These are phyloP conservation scores for Lentinus polychrous DNA, from an alignment of 1,284 basidiomycete species.

Conservation along the genomic window DNA sequence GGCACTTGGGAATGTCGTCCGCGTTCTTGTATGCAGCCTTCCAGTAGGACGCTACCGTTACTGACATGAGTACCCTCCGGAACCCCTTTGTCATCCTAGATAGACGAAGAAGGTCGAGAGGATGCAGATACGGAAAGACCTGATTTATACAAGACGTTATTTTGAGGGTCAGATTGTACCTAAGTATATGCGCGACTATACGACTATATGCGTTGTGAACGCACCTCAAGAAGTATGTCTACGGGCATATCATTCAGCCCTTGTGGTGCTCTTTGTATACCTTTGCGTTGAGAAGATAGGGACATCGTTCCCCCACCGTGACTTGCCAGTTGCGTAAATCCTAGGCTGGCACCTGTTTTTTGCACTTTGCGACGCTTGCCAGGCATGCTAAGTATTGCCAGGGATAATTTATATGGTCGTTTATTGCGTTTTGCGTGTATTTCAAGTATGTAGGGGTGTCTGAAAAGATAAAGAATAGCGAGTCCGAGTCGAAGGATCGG, in stretches of 20 bases:
- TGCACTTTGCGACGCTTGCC: too few relatives aligned
- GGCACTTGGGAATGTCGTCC: conserved; percentile 20
- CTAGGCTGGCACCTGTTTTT: too few relatives aligned
- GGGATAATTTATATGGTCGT: too few relatives aligned
- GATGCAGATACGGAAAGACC: conserved; percentile 40
- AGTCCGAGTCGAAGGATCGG: too few relatives aligned
- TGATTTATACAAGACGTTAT: conserved; percentile 14
- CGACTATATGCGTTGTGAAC: too few relatives aligned
- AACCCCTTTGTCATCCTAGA: conserved; percentile 31
- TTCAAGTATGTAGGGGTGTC: too few relatives aligned
- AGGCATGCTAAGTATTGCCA: too few relatives aligned
- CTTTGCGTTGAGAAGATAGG: too few relatives aligned
- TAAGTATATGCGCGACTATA: neutral
- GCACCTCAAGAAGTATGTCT: neutral
- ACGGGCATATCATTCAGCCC: neutral
- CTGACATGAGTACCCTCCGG: conserved; percentile 32
- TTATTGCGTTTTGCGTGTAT: too few relatives aligned
- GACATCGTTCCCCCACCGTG: too few relatives aligned
- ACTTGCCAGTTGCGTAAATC: too few relatives aligned
- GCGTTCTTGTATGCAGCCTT: conserved; percentile 20
- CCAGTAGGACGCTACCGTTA: conserved; percentile 34
- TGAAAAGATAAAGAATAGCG: too few relatives aligned
- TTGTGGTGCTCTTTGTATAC: neutral
- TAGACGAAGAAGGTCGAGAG: conserved; percentile 39
- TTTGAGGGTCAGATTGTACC: neutral